Evolutionary conservation across 2,329 filamentous ascomycete species (phyloP), one percentile per base, ranked within the genome.

Genomic region (Pyricularia pennisetigena): DNA sequence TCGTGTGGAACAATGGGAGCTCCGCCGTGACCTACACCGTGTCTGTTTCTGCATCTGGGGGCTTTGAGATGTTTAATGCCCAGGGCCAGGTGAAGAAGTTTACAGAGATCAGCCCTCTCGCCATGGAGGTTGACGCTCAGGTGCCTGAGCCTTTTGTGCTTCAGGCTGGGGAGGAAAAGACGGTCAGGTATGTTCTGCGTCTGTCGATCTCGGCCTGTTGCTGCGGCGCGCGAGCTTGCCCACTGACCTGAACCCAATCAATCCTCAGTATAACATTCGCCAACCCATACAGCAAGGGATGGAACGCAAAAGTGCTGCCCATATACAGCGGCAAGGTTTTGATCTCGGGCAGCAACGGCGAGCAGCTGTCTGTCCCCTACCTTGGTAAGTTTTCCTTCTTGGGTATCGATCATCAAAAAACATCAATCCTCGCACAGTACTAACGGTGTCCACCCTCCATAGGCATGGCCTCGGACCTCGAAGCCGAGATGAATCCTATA

Each of bases 11-110:
- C 71, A 74, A 73, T 41, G 79, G 76, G 49, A 70, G 70, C 24
- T 71, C 74, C 26, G 71, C 74, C 7, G 72, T 78, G 64, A 76
- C 73, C 30, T 81, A 80, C 72, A 74, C 71, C 24, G 69, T 74
- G 59, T 68, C 71, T 0, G 64, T 68, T 9, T 72, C 77, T 30
- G 72, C 73, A 4, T 75, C 76, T 4, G 78, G 75, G 10, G 78
- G 78, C 20, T 75, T 78, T 69, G 77, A 80, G 69, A 76, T 79
- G 10, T 74, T 81, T 28, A 74, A 80, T 54, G 41, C 41, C 7
- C 41, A 54, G 41, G 41, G 41, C 41, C 41, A 54, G 41, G 20
- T 54, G 41, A 54, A 54, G 20, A 54, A 54, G 41, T 54, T 54
- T 54, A n/a, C 41, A 16, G 41, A 54, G 20, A 54, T 54, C 41